A percentile compares a stretch with the other conserved stretches of the same genome.
Conservation (phyloP, 2,329 filamentous ascomycete genomes). For the Penicillium rolfsii region DNA sequence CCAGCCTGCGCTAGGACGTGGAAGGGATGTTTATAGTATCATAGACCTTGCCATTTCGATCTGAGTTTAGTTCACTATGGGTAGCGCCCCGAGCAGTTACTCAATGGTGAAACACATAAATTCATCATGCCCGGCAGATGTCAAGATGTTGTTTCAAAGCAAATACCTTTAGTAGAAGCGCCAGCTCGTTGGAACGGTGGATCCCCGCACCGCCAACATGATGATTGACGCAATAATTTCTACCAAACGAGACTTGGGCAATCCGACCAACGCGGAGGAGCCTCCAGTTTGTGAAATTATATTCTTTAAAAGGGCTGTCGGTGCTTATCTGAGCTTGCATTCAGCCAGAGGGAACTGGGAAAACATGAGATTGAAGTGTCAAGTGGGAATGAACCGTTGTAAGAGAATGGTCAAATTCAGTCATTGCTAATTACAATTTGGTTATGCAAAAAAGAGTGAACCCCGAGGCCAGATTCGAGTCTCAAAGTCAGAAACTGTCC, state of each 20-base stretch:
- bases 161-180: background rate
- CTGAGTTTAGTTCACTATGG: background rate
- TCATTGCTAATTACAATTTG: background rate
- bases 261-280: background rate
- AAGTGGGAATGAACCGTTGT: background rate
- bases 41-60: background rate
- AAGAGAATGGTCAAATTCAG: background rate
- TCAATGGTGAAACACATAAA: conserved; percentile 1
- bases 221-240: conserved; percentile 5
- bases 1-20: conserved; percentile 28
- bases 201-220: background rate
- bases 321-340: background rate
- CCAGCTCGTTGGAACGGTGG: background rate
- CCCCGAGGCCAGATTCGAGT: background rate
- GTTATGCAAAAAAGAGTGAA: background rate
- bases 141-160: background rate
- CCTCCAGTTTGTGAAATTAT: background rate
- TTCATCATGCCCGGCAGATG: background rate
- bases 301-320: background rate
- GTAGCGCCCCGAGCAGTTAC: background rate
- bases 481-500: too few relatives aligned
- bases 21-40: conserved; percentile 40
- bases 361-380: background rate
- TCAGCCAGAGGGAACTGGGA: background rate
- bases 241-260: background rate